phyloP scores from a whole-genome alignment of 2,329 filamentous ascomycete species.

The Fusarium decemcellulare region DNA sequence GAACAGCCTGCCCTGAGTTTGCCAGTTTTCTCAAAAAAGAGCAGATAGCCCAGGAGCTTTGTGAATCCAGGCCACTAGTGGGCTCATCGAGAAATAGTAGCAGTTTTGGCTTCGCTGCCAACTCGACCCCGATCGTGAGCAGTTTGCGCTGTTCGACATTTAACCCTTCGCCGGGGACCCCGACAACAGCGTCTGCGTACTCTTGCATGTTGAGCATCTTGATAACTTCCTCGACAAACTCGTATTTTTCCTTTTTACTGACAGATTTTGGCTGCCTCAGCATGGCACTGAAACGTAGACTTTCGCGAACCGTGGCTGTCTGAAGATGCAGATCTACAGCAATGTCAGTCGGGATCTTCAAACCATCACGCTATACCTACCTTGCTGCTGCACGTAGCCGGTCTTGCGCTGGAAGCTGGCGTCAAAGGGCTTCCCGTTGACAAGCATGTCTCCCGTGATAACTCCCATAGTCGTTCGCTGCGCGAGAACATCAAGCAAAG shows the following conservation, averaged over 20 bases:
- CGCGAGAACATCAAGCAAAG: conserved; percentile 58
- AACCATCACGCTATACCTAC: conserved; percentile 39
- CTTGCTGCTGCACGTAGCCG: conserved; percentile 78
- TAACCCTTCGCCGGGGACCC: conserved; percentile 72
- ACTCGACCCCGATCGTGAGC: conserved; percentile 73
- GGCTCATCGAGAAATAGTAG: conserved; percentile 75
- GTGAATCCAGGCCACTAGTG: conserved; percentile 73
- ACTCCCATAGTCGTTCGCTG: conserved; percentile 72
- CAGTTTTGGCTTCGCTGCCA: conserved; percentile 70
- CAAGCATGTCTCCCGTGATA: conserved; percentile 76
- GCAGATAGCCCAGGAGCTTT: conserved; percentile 75
- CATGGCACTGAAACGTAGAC: conserved; percentile 68
- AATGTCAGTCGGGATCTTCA: no score
- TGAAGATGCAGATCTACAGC: conserved; percentile 67
- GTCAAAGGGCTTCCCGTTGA: conserved; percentile 71
- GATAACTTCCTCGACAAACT: conserved; percentile 75
- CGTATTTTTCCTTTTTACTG: conserved; percentile 70
- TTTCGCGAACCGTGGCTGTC: conserved; percentile 69
- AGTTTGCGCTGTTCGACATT: conserved; percentile 75
- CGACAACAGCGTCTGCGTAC: conserved; percentile 76
- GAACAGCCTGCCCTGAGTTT: conserved; percentile 65
- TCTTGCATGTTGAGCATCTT: conserved; percentile 77
- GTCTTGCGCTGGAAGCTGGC: conserved; percentile 74
- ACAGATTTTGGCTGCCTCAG: conserved; percentile 69
- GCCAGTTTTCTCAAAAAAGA: conserved; percentile 74